A percentile compares a stretch with the other conserved stretches of the same genome.
These are phyloP conservation scores for Vachellia collinsii DNA, from an alignment of 306 rosid species.

Conservation along the genomic window DNA sequence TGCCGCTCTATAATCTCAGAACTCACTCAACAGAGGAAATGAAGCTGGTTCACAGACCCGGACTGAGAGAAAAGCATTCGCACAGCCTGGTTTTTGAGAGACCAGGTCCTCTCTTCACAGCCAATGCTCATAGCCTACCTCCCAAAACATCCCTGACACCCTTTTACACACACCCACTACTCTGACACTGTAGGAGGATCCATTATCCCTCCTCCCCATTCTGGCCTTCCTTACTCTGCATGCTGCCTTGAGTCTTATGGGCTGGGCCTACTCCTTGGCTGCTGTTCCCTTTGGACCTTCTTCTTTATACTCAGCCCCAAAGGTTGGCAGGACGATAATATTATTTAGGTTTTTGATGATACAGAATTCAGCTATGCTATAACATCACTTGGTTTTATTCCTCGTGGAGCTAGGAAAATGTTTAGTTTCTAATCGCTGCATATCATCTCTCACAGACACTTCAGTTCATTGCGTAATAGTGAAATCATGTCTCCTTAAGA, in stretches of 20 bases:
- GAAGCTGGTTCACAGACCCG: neutral
- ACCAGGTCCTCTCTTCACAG: neutral
- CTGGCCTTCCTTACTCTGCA: neutral
- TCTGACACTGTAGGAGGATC: neutral
- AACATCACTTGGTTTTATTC: neutral
- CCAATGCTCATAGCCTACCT: neutral
- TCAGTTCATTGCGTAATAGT: neutral
- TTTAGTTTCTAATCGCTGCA: neutral
- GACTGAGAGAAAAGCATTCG: neutral
- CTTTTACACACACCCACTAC: neutral
- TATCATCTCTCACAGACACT: neutral
- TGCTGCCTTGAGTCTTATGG: neutral
- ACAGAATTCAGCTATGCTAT: neutral
- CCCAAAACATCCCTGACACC: neutral
- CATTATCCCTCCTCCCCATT: neutral
- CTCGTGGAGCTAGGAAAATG: neutral
- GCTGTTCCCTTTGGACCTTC: neutral
- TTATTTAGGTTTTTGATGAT: slow-evolving; percentile 4
- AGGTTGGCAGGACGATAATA: neutral
- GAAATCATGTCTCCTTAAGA: slow-evolving; percentile 1
- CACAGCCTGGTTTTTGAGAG: neutral
- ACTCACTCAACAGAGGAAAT: neutral
- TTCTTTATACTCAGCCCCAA: neutral
- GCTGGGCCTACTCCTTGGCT: neutral
- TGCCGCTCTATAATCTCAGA: neutral